phyloP scores from a whole-genome alignment of 2,329 filamentous ascomycete species.

The Colletotrichum horii region DNA sequence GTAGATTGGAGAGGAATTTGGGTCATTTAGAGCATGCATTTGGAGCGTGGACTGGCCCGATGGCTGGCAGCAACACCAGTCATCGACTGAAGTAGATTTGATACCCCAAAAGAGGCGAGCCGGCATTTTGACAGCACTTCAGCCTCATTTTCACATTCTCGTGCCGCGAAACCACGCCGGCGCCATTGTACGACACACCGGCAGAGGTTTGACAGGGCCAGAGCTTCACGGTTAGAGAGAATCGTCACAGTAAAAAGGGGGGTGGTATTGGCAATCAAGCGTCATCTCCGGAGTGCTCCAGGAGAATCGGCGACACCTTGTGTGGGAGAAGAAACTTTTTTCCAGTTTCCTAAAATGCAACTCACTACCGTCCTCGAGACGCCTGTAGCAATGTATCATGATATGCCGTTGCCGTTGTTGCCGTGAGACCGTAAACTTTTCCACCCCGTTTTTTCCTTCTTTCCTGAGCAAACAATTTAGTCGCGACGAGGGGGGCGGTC shows the following conservation, averaged over 20 bases:
- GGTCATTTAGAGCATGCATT: background rate
- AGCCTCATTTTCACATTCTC: background rate
- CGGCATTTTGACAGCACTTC: background rate
- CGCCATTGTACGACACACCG: background rate
- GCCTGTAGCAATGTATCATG: constrained; percentile 48
- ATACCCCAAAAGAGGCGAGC: constrained; percentile 6
- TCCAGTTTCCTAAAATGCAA: constrained; percentile 61
- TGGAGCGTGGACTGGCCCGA: background rate
- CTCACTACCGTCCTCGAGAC: constrained; percentile 64
- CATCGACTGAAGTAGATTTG: background rate
- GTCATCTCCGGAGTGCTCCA: constrained; percentile 65
- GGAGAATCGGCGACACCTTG: constrained; percentile 91
- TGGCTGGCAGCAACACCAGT: background rate
- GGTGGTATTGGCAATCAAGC: constrained; percentile 86
- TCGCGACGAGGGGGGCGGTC: constrained; percentile 62
- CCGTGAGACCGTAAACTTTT: constrained; percentile 40
- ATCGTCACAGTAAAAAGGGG: constrained; percentile 28
- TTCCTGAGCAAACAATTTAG: constrained; percentile 32
- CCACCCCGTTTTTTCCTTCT: constrained; percentile 20
- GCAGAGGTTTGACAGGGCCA: background rate
- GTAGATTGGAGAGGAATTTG: background rate
- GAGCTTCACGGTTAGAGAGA: background rate
- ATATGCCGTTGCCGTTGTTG: constrained; percentile 45
- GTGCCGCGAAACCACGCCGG: background rate
- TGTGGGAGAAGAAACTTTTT: constrained; percentile 63